Conservation (phyloP, 2,329 filamentous ascomycete species). For the Chaetomium sp. region DNA sequence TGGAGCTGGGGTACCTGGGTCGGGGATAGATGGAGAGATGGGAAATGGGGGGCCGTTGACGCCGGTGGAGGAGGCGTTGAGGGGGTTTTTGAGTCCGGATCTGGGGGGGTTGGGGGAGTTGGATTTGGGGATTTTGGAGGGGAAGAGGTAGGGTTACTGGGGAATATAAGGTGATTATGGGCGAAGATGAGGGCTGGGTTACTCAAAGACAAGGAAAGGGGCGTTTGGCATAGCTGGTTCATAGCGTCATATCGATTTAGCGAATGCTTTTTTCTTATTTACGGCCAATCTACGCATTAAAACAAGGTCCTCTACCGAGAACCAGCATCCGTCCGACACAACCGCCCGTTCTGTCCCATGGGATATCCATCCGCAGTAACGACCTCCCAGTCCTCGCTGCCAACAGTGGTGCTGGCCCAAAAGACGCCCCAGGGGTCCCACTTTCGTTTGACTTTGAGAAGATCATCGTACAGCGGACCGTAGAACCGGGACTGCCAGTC, state of each 20-base stretch:
- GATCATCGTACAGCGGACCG: slow-evolving; percentile 23
- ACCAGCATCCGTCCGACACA: slow-evolving; percentile 14
- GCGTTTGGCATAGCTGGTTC: neutral
- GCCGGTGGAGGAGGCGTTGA: slow-evolving; percentile 15
- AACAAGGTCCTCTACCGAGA: neutral
- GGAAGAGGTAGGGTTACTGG: neutral
- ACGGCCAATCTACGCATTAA: neutral
- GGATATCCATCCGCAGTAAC: slow-evolving; percentile 18
- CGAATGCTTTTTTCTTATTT: neutral
- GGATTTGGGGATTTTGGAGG: slow-evolving; percentile 1
- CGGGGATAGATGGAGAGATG: no score
- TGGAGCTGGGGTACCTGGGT: neutral
- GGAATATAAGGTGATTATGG: no score
- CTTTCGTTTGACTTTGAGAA: slow-evolving; percentile 33
- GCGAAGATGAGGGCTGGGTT: neutral
- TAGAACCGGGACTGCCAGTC: slow-evolving; percentile 21
- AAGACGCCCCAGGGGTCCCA: slow-evolving; percentile 36
- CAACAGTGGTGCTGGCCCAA: slow-evolving; percentile 17
- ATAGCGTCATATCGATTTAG: neutral
- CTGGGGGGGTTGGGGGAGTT: neutral
- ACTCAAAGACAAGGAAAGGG: neutral
- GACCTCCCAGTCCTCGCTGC: slow-evolving; percentile 21
- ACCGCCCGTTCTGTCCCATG: slow-evolving; percentile 19
- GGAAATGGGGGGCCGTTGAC: slow-evolving; percentile 8
- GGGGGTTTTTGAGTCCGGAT: slow-evolving; percentile 13